phyloP scores from a whole-genome alignment of 2,329 filamentous ascomycete species.

The Pseudogymnoascus sp. region DNA sequence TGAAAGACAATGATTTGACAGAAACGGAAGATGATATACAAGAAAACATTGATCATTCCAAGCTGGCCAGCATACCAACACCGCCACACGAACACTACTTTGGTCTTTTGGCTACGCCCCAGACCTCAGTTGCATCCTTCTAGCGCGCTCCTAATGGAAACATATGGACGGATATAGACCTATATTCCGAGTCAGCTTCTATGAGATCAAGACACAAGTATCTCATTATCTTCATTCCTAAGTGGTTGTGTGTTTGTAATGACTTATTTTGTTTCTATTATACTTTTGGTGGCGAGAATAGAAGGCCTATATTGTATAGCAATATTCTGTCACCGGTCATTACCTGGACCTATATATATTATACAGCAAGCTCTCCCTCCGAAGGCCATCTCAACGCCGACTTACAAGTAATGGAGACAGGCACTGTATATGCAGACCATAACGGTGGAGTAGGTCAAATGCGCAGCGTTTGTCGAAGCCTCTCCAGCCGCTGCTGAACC shows the following conservation, averaged over 20 bases:
- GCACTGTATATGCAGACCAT: not conserved
- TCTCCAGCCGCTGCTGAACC: not conserved
- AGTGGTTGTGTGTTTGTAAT: not conserved
- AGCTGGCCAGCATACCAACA: too few relatives aligned
- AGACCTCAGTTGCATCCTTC: too few relatives aligned
- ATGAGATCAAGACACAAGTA: not conserved
- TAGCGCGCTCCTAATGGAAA: too few relatives aligned
- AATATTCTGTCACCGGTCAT: not conserved
- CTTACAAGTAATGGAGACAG: not conserved
- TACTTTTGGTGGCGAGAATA: not conserved
- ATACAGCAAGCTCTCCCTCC: not conserved
- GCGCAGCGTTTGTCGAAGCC: not conserved
- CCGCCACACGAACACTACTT: too few relatives aligned
- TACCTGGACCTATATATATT: too few relatives aligned
- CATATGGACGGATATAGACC: too few relatives aligned
- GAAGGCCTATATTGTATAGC: not conserved
- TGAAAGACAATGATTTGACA: too few relatives aligned
- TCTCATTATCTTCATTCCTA: not conserved
- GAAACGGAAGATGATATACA: too few relatives aligned
- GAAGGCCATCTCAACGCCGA: not conserved
- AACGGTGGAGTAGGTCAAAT: not conserved
- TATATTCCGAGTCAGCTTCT: not conserved
- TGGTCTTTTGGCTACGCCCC: too few relatives aligned
- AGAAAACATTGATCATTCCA: too few relatives aligned
- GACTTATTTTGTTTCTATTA: not conserved